Evolutionary conservation across 345 rosid genomes (phyloP).

Genomic region (Eutrema japonicum): DNA sequence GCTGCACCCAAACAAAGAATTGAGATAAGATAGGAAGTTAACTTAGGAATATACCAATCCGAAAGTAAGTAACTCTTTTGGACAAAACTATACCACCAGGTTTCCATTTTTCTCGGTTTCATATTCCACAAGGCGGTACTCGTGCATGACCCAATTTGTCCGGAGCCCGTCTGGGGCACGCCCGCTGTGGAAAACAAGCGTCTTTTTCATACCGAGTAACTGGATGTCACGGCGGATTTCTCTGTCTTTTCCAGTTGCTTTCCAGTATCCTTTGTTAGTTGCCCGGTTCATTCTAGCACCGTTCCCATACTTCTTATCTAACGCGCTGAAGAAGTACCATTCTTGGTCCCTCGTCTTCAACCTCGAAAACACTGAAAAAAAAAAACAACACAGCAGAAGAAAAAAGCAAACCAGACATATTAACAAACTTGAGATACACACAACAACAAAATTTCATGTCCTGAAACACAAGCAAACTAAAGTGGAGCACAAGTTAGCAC

Average conservation of each 20-base stretch:
- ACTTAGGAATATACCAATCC: neutral
- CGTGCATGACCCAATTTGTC: slow-evolving; percentile 98
- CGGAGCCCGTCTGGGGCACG: slow-evolving; percentile 86
- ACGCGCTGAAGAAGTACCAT: slow-evolving; percentile 84
- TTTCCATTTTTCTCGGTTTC: slow-evolving; percentile 55
- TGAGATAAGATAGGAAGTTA: slow-evolving; percentile 21
- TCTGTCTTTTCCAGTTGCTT: slow-evolving; percentile 92
- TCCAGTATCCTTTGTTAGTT: slow-evolving; percentile 84
- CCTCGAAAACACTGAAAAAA: slow-evolving; percentile 58
- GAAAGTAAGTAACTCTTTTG: neutral
- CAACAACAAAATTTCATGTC: slow-evolving; percentile 34
- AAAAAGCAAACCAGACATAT: neutral
- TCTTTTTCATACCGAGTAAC: slow-evolving; percentile 83
- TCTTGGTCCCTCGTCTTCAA: slow-evolving; percentile 89
- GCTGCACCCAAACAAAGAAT: slow-evolving; percentile 42
- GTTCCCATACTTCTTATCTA: slow-evolving; percentile 82
- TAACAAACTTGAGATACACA: slow-evolving; percentile 17
- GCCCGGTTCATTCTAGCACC: slow-evolving; percentile 93
- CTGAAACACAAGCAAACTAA: slow-evolving; percentile 41
- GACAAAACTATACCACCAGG: slow-evolving; percentile 51
- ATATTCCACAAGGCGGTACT: slow-evolving; percentile 78
- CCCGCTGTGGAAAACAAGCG: slow-evolving; percentile 82
- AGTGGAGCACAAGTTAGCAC: slow-evolving; percentile 5
- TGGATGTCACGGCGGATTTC: slow-evolving; percentile 55
- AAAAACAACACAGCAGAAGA: slow-evolving; percentile 27